Base-by-base conservation (phyloP, 768 basidiomycete species). In the Kondoa malvinella region DNA sequence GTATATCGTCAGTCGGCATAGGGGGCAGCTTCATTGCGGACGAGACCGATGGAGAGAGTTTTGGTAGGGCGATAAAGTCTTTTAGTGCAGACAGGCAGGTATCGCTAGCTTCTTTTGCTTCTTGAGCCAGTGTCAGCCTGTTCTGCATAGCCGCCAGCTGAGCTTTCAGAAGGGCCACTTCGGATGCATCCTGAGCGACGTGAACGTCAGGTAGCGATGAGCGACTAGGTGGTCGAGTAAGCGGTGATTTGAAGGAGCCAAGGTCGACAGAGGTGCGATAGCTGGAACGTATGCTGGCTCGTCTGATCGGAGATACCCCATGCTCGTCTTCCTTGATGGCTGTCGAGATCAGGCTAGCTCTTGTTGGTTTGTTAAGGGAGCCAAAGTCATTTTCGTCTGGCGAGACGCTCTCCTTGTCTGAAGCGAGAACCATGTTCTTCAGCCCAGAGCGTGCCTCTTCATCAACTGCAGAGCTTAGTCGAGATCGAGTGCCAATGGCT, bases 51-150 rank as follows among this genome's bases (percentile, higher is more conserved):
- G 40, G 40, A 2, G 70, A 65, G 12, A 71, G 64, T 56, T 65
- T 68, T 17, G 72, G 70, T 66, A 69, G 67, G 12, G 76, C 74
- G 62, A 80, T 78, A 68, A 77, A 96, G 67, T 85, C 86, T 40
- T 91, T 82, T 57, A 97, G 79, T 0, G 87, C 88, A 66, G 83
- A 84, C 71, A 88, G 84, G 75, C 89, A 92, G 0, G 82, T 82
- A 71, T 96, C 91, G 34, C 87, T 88, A 2, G 92, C 92, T 74
- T 89, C 85, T 61, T 85, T 81, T 1, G 88, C 89, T 77, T 96
- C 92, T 69, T 83, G 85, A 0, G 85, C 81, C 74, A 94, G 91
- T 50, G 75, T 79, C 59, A 94, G 78, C 68, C 89, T 87, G 69
- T 83, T 81, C 72, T 83, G 83, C 21, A 82, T 80, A 32, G 81